Evolutionary conservation across 202 grass and related monocot genomes (phyloP), one percentile per base, ranked within the genome.

Genomic region (Carex arenaria): DNA sequence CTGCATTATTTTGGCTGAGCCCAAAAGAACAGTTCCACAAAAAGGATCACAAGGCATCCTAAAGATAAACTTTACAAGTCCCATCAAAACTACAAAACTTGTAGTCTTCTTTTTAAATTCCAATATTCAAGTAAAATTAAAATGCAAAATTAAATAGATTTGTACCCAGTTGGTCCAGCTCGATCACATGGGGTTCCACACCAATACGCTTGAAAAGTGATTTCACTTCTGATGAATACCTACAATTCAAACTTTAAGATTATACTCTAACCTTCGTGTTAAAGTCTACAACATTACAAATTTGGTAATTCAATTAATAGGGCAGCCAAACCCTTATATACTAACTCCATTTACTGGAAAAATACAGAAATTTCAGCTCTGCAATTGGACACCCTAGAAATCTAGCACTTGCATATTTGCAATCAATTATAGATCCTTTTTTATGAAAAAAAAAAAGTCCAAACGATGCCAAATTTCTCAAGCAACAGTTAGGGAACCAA

Each of bases 171-270:
- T 87, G 84, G 87, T 98, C 95, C 18, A 98, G 89, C 89, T 98
- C 95, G 45, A 98, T 90, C 60, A 94, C 92, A 45, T 89, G 86
- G 28, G 90, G 85, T 43, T 89, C 52, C 31, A 91, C 92, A 57
- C 94, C 89, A 26, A 97, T 87, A 57, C 90, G 82, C 89, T 97
- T 97, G 92, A 97, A 94, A 60, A 97, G 79, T 43, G 87, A 80
- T 81, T 97, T 97, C 42, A 94, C 94, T 84, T 97, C 94, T 80
- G 87, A 87, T 81, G 82, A 98, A 67, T 98, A 98, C 77, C 95
- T 98, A 49, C 55, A 78, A 64, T 59, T 10, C 57, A 59, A 79
- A 75, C 4, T 19, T 60, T 45, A 74, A 62, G 3, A 74, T 47
- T 49, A 18, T 67, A 76, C 36, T 79, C 7, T 15, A 15, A 42